Base-by-base conservation (phyloP, 108 stramenopile genomes). In the Cyclotella sp. region DNA sequence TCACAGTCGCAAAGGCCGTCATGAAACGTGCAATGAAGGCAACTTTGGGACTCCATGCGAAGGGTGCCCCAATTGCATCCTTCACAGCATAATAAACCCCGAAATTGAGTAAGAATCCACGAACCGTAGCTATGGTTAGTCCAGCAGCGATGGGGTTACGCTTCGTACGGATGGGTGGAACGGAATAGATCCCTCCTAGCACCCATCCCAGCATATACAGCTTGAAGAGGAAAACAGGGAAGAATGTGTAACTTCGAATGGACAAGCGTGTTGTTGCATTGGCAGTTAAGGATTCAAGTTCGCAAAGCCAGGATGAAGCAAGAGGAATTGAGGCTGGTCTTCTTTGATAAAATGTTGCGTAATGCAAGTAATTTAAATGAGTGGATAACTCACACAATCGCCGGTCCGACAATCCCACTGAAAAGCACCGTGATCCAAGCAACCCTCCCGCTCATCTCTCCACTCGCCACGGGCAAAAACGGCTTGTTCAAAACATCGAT, bases 401-500 rank as follows among this genome's bases (percentile, higher is more conserved):
- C 63, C 30, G 94, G 91, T 30, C 94, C 94, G 30, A 90, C 54
- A 44, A 81, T 76, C 19, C 89, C 89, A 59, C 85, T 83, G 7
- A 70, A 64, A 10, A 87, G 27, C 42, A 97, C 95, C 19, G 96
- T 70, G 49, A 73, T 55, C 97, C 97, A 97, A 14, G 98, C 98
- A 14, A 82, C 64, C 51, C 72, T 69, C 68, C 73, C 91, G 19
- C 90, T 85, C 93, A 98, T 92, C 85, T 95, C 94, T n/a, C 96
- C 95, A 66, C 95, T 94, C 0, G 97, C 98, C 29, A 98, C 91
- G 10, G 98, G 98, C 41, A 98, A 83, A 75, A 97, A 97, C 5
- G 97, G 98, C 73, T 98, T 98, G 83, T 98, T 98, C 85, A 98
- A 72, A 74, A 95, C 87, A 75, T 98, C 98, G 72, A 98, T 97